Evolutionary conservation across 805 yeast species (phyloP).

Genomic region (Kodamaea leandrae): DNA sequence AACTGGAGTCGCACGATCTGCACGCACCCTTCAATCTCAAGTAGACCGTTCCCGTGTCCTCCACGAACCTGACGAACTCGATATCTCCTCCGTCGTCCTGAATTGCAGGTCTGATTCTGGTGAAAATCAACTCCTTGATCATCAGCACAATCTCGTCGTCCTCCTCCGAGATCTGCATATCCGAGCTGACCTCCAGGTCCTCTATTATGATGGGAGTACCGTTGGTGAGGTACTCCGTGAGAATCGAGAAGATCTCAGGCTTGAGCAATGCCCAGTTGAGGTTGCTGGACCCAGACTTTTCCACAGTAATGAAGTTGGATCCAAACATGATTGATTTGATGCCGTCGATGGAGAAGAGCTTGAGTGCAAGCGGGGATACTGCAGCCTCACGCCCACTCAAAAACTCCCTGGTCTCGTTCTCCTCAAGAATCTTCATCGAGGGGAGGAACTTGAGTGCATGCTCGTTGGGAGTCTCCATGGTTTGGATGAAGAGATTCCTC

Average conservation of each 20-base stretch:
- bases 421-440: constrained; percentile 57
- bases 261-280: constrained; percentile 59
- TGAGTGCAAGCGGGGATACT: constrained; percentile 73
- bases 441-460: constrained; percentile 85
- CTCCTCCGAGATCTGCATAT: constrained; percentile 50
- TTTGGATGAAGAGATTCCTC: constrained; percentile 61
- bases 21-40: constrained; percentile 68
- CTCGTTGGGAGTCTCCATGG: constrained; percentile 82
- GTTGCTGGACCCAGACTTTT: constrained; percentile 48
- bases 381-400: constrained; percentile 72
- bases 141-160: constrained; percentile 66
- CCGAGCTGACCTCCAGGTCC: constrained; percentile 21
- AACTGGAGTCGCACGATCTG: constrained; percentile 66
- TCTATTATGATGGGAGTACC: constrained; percentile 53
- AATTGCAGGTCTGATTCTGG: constrained; percentile 69
- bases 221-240: constrained; percentile 54
- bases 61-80: constrained; percentile 57
- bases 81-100: constrained; percentile 78
- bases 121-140: constrained; percentile 67
- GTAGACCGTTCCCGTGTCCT: constrained; percentile 55
- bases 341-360: constrained; percentile 73
- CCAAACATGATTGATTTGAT: constrained; percentile 77
- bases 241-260: constrained; percentile 61
- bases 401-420: constrained; percentile 66
- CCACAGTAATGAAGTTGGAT: constrained; percentile 78